Percentiles rank a stretch among this genome's conserved stretches.
phyloP scores from a whole-genome alignment of 2,329 filamentous ascomycete genomes.

The Arachnopeziza araneosa region DNA sequence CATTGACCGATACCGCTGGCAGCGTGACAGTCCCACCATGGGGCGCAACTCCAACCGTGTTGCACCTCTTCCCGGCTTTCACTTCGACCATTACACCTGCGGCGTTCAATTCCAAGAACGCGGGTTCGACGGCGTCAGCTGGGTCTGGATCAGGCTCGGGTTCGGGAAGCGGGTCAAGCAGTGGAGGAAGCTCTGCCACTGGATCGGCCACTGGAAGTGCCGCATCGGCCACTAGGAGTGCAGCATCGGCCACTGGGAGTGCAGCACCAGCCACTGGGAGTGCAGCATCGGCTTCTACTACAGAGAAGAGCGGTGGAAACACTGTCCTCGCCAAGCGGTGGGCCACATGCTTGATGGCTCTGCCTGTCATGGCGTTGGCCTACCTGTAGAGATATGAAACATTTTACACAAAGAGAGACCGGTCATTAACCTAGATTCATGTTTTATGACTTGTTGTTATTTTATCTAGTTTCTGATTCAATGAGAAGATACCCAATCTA shows the following conservation, averaged over 20 bases:
- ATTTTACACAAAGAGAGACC: too few species aligned
- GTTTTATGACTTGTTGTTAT: too few species aligned
- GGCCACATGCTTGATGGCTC: too few species aligned
- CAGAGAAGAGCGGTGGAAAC: not conserved
- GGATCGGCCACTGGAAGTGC: too few species aligned
- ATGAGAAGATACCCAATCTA: too few species aligned
- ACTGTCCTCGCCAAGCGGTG: too few species aligned
- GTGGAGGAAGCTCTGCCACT: too few species aligned
- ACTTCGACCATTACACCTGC: conserved; percentile 11
- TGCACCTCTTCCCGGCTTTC: conserved; percentile 6
- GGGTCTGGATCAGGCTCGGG: not conserved
- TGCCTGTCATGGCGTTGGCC: too few species aligned
- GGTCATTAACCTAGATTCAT: too few species aligned
- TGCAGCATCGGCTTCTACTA: not conserved
- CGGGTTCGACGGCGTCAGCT: not conserved
- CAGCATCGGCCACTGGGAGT: not conserved
- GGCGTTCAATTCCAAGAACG: conserved; percentile 13
- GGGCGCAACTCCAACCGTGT: not conserved
- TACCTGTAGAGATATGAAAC: too few species aligned
- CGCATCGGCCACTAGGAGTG: not conserved
- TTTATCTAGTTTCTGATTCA: too few species aligned
- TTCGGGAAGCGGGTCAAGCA: too few species aligned
- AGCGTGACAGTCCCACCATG: conserved; percentile 9
- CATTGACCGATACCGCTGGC: conserved; percentile 7
- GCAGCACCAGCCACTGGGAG: not conserved